Percentiles rank a stretch among this genome's conserved stretches.
Evolutionary conservation across 768 basidiomycete species (phyloP).

Genomic region (Mrakia blollopis): DNA sequence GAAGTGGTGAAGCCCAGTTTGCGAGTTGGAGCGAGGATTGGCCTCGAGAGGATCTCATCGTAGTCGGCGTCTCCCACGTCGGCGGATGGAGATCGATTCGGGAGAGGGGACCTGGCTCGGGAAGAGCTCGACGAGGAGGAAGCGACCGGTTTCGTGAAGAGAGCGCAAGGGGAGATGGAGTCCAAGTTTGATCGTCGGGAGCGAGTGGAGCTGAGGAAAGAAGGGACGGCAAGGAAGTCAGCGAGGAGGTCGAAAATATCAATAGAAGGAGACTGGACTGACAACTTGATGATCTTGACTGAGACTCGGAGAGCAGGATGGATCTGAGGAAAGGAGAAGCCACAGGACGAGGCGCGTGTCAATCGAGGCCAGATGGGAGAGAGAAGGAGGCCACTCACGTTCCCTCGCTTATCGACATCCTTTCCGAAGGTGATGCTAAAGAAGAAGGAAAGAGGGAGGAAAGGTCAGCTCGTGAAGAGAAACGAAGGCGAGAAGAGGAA

Average conservation of each 20-base stretch:
- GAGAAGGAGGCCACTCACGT: not conserved
- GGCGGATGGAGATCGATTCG: too few species aligned
- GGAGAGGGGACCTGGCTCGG: not conserved
- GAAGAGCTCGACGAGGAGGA: not conserved
- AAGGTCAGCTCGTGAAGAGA: not conserved
- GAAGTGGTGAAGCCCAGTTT: not conserved
- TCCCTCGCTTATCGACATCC: slow-evolving; percentile 14
- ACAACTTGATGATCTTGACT: not conserved
- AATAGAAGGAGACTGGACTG: not conserved
- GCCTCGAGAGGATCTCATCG: not conserved
- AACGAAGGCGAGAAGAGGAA: not conserved
- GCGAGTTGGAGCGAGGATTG: not conserved
- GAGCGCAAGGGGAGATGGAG: not conserved
- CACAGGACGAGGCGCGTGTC: not conserved
- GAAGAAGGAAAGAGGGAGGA: not conserved
- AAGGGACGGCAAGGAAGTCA: not conserved
- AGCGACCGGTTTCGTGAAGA: not conserved
- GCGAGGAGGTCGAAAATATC: not conserved
- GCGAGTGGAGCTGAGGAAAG: not conserved
- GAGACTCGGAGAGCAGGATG: slow-evolving; percentile 2
- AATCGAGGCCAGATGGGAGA: not conserved
- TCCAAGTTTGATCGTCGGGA: not conserved
- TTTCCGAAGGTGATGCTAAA: not conserved
- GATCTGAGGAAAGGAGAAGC: not conserved
- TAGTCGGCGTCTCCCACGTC: not conserved